These are phyloP conservation scores for Erodium trifolium DNA, from an alignment of 441 rosid genomes.

Conservation along the genomic window DNA sequence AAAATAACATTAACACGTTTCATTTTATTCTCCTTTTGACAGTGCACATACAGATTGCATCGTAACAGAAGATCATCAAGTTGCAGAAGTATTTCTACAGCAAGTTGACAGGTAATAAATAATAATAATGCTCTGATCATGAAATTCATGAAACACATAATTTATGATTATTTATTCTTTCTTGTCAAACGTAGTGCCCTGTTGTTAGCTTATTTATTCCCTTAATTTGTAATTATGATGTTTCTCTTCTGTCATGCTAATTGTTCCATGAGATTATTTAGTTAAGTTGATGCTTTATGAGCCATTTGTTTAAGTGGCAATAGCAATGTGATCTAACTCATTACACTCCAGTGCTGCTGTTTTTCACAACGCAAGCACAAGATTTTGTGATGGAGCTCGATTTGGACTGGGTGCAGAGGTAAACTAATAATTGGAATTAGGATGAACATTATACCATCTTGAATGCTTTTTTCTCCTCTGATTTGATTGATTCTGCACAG, in stretches of 20 bases:
- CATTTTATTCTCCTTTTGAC: conserved; percentile 23
- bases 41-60: conserved; percentile 97
- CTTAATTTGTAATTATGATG: not conserved
- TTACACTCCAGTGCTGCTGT: conserved; percentile 80
- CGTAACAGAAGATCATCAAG: conserved; percentile 59
- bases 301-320: not conserved
- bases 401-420: conserved; percentile 99
- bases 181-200: not conserved
- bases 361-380: conserved; percentile 92
- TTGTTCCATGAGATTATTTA: not conserved
- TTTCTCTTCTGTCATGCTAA: not conserved
- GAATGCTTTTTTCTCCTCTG: too few relatives aligned
- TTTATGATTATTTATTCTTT: not conserved
- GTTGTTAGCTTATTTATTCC: not conserved
- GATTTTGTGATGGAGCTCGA: conserved; percentile 91
- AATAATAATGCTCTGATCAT: not conserved
- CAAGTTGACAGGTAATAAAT: conserved; percentile 72
- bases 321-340: not conserved
- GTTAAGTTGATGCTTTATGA: not conserved
- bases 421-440: conserved; percentile 11
- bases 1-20: not conserved
- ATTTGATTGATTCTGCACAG: conserved; percentile 24
- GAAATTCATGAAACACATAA: not conserved
- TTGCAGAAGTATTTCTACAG: conserved; percentile 60
- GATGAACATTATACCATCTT: too few relatives aligned